Conservation (phyloP, 2,329 filamentous ascomycete genomes). For the Xylariaceae sp. region DNA sequence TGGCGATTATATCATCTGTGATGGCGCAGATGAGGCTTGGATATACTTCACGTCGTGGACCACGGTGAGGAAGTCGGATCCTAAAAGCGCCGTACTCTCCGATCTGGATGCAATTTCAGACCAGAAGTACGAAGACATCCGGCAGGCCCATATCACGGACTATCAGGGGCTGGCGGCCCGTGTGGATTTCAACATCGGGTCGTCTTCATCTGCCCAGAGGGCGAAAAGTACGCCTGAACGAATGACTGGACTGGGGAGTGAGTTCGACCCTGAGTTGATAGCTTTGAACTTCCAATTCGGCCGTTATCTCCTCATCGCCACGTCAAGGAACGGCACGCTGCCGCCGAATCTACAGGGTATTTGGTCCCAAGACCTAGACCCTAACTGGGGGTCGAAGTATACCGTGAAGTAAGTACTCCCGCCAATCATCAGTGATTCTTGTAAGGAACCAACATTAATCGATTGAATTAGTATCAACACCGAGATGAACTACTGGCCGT, state of each 20-base stretch:
- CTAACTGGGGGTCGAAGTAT: slow-evolving; percentile 11
- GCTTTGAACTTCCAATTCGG: slow-evolving; percentile 32
- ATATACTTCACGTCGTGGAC: slow-evolving; percentile 9
- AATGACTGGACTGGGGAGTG: not conserved
- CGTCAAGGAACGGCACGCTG: slow-evolving; percentile 24
- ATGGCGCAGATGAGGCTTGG: not conserved
- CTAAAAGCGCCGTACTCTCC: slow-evolving; percentile 22
- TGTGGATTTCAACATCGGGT: slow-evolving; percentile 21
- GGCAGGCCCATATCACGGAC: slow-evolving; percentile 18
- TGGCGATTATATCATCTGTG: slow-evolving; percentile 1
- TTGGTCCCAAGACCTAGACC: slow-evolving; percentile 29
- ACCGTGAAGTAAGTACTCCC: not conserved
- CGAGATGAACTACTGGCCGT: slow-evolving; percentile 26
- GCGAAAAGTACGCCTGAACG: slow-evolving; percentile 18
- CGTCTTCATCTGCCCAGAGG: slow-evolving; percentile 8
- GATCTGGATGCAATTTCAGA: slow-evolving; percentile 24
- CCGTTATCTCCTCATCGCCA: slow-evolving; percentile 30
- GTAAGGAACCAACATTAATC: not conserved
- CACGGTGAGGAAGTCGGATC: slow-evolving; percentile 14
- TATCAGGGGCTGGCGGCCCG: slow-evolving; percentile 23
- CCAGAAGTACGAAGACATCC: slow-evolving; percentile 14
- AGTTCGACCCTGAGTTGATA: slow-evolving; percentile 21
- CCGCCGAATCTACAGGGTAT: slow-evolving; percentile 35
- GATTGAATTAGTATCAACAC: slow-evolving; percentile 20
- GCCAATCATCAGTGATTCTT: not conserved